Evolutionary conservation across 257 asterid species (phyloP).

Genomic region (Solanum rostratum): DNA sequence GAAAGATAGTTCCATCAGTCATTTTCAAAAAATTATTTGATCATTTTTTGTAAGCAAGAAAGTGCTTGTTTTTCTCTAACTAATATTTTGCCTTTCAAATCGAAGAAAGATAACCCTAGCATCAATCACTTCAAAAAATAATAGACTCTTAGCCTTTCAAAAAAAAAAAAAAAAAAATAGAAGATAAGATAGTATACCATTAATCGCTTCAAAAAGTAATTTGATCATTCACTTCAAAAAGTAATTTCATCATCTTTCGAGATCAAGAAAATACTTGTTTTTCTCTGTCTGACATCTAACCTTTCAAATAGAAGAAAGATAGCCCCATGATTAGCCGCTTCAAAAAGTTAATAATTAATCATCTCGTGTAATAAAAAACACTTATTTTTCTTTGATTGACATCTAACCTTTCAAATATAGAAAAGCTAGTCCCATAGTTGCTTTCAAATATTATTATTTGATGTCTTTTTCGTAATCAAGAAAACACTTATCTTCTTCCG

Average conservation of each 20-base stretch:
- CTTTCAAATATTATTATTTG: too few relatives aligned
- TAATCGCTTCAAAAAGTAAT: not conserved
- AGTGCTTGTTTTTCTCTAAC: too few relatives aligned
- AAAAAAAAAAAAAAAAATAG: too few relatives aligned
- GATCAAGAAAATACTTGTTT: not conserved
- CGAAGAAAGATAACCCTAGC: too few relatives aligned
- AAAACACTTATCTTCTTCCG: too few relatives aligned
- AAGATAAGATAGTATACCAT: not conserved
- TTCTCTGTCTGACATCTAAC: too few relatives aligned
- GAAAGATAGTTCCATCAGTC: not conserved
- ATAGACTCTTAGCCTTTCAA: too few relatives aligned
- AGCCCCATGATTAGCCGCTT: not conserved
- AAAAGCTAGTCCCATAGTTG: not conserved
- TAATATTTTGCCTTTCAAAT: not conserved
- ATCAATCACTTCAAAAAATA: not conserved
- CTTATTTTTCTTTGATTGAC: too few relatives aligned
- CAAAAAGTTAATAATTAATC: not conserved
- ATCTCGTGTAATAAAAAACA: too few relatives aligned
- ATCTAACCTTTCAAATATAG: not conserved
- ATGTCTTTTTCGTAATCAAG: too few relatives aligned
- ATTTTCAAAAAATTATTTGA: not conserved
- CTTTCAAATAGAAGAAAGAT: too few relatives aligned
- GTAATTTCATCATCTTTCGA: not conserved
- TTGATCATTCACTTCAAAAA: not conserved
- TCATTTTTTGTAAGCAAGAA: too few relatives aligned